These are phyloP conservation scores for Eimeria necatrix DNA, from an alignment of 169 alveolate species.

Conservation along the genomic window DNA sequence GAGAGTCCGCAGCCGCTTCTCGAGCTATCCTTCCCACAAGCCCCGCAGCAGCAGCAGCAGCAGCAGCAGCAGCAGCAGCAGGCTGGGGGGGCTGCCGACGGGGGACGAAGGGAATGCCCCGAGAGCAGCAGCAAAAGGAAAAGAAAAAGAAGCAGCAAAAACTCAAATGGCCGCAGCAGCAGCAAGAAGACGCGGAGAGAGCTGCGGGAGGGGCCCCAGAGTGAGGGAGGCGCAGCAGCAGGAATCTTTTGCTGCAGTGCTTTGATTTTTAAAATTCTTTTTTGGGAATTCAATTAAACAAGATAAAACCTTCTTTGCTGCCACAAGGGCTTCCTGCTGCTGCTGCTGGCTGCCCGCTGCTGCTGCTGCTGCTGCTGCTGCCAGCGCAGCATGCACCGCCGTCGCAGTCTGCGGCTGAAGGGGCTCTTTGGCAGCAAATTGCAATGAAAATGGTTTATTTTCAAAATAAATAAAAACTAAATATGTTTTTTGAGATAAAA, in stretches of 20 bases:
- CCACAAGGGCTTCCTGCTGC: background rate
- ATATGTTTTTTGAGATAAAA: background rate
- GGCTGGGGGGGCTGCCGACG: background rate
- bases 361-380: too few relatives aligned
- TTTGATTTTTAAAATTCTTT: too few relatives aligned
- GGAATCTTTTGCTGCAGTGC: too few relatives aligned
- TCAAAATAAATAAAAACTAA: background rate
- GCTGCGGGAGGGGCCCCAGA: too few relatives aligned
- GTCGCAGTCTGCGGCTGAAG: background rate
- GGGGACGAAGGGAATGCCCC: background rate
- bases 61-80: background rate
- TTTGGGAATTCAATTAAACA: background rate
- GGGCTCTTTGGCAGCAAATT: background rate
- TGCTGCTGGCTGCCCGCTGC: background rate
- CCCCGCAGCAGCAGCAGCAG: background rate
- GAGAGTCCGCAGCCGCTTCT: background rate
- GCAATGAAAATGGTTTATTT: background rate
- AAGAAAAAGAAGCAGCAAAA: background rate
- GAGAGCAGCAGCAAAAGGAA: background rate
- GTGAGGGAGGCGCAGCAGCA: too few relatives aligned
- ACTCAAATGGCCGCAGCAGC: background rate
- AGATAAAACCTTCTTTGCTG: background rate
- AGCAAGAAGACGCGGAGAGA: background rate
- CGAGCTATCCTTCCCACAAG: too few relatives aligned
- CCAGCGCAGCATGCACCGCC: too few relatives aligned